phyloP scores from a whole-genome alignment of 2,329 filamentous ascomycete species.

The Teratosphaeria viscida region DNA sequence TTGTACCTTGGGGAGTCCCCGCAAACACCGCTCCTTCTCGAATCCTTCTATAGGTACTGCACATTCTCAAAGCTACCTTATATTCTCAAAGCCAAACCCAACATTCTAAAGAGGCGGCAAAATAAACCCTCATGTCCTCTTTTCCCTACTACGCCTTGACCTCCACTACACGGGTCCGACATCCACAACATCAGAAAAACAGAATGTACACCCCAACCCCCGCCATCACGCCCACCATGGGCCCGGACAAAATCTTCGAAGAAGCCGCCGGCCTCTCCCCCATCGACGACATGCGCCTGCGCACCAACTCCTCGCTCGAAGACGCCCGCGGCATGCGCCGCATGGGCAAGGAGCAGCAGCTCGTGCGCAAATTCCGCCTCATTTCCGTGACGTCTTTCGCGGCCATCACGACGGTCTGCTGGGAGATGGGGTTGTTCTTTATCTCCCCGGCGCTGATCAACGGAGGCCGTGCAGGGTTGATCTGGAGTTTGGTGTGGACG shows the following conservation, averaged over 20 bases:
- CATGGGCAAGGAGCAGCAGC: conserved; percentile 14
- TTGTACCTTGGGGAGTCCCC: too few relatives aligned
- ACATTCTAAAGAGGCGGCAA: too few relatives aligned
- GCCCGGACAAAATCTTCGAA: neutral
- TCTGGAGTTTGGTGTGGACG: conserved; percentile 14
- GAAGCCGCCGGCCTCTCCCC: neutral
- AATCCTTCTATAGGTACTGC: too few relatives aligned
- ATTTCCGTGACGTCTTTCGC: conserved; percentile 11
- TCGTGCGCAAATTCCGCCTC: conserved; percentile 10
- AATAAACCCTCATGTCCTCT: too few relatives aligned
- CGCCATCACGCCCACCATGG: neutral
- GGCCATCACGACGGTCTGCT: conserved; percentile 7
- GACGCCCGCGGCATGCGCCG: conserved; percentile 5
- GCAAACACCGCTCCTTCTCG: too few relatives aligned
- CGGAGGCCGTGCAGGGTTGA: conserved; percentile 18
- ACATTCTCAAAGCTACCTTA: too few relatives aligned
- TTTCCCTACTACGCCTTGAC: too few relatives aligned
- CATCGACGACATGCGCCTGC: neutral
- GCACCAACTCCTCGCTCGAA: conserved; percentile 4
- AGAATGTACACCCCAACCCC: too few relatives aligned
- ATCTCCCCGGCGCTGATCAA: conserved; percentile 10
- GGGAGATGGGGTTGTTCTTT: conserved; percentile 11
- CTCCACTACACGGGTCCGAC: too few relatives aligned
- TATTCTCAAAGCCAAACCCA: too few relatives aligned
- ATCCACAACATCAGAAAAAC: too few relatives aligned